These are phyloP conservation scores for Heliamphora exappendiculata DNA, from an alignment of 148 eudicot genomes.

Conservation along the genomic window DNA sequence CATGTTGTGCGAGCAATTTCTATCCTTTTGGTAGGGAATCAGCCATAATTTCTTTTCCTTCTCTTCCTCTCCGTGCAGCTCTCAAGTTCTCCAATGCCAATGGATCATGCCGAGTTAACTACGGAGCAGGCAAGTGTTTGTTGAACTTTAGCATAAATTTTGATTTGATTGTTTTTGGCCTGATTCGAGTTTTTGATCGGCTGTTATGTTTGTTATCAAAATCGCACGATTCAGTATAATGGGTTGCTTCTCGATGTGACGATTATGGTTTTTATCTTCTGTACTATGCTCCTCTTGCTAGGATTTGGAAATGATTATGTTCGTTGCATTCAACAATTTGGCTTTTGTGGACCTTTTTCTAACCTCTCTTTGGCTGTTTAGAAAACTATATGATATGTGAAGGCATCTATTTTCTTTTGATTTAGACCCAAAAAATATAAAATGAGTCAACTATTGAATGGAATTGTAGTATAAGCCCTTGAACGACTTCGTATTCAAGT, in stretches of 20 bases:
- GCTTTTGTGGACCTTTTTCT: neutral
- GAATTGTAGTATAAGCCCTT: no score
- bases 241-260: no score
- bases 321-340: neutral
- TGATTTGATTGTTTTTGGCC: neutral
- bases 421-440: neutral
- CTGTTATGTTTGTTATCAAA: no score
- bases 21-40: neutral
- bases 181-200: neutral
- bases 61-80: neutral
- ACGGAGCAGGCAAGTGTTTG: constrained; percentile 30
- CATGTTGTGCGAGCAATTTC: neutral
- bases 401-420: neutral
- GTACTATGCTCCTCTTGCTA: neutral
- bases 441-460: neutral
- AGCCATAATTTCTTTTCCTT: neutral
- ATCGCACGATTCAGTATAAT: no score
- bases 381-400: neutral
- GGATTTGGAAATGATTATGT: neutral
- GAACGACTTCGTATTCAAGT: no score
- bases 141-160: neutral
- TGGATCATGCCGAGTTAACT: constrained; percentile 51
- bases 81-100: constrained; percentile 25
- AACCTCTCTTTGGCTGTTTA: neutral
- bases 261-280: constrained; percentile 1